Conservation (phyloP, 495 filamentous ascomycete species). For the Mytilinidion resinicola region DNA sequence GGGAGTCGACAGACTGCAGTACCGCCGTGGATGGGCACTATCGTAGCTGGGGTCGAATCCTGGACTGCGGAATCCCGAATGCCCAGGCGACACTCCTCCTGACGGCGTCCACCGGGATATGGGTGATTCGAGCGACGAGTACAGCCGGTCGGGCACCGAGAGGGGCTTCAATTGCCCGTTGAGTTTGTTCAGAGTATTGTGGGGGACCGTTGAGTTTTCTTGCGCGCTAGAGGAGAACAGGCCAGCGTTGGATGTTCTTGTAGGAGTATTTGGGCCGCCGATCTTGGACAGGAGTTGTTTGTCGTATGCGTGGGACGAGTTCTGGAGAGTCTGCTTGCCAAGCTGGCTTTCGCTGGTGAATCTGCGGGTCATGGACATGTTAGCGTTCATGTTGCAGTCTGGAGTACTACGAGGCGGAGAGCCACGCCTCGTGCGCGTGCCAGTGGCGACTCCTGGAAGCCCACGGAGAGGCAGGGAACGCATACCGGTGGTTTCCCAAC, state of each 20-base stretch:
- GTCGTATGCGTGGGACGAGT: slow-evolving; percentile 67
- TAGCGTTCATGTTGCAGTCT: slow-evolving; percentile 33
- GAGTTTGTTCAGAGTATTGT: slow-evolving; percentile 23
- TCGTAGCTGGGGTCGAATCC: slow-evolving; percentile 39
- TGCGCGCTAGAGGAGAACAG: slow-evolving; percentile 22
- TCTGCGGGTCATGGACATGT: slow-evolving; percentile 36
- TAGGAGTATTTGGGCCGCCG: slow-evolving; percentile 55
- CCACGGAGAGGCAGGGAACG: slow-evolving; percentile 34
- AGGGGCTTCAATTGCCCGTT: slow-evolving; percentile 33
- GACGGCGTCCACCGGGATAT: slow-evolving; percentile 30
- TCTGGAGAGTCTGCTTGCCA: slow-evolving; percentile 51
- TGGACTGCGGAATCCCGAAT: slow-evolving; percentile 40
- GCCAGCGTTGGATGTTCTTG: slow-evolving; percentile 47
- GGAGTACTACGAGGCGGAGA: slow-evolving; percentile 26
- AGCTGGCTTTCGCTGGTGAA: slow-evolving; percentile 55
- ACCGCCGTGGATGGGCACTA: slow-evolving; percentile 46
- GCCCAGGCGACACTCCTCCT: slow-evolving; percentile 32
- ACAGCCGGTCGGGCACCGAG: slow-evolving; percentile 32
- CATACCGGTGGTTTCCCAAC: slow-evolving; percentile 20
- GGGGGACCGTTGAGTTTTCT: slow-evolving; percentile 14
- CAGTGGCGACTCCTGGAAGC: slow-evolving; percentile 33
- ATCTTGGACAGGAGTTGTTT: slow-evolving; percentile 71
- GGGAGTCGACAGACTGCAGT: slow-evolving; percentile 45
- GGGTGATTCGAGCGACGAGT: slow-evolving; percentile 31
- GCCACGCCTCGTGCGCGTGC: slow-evolving; percentile 4